phyloP scores from a whole-genome alignment of 1,139 yeast genomes.

The Lodderomyces parapsilosis region DNA sequence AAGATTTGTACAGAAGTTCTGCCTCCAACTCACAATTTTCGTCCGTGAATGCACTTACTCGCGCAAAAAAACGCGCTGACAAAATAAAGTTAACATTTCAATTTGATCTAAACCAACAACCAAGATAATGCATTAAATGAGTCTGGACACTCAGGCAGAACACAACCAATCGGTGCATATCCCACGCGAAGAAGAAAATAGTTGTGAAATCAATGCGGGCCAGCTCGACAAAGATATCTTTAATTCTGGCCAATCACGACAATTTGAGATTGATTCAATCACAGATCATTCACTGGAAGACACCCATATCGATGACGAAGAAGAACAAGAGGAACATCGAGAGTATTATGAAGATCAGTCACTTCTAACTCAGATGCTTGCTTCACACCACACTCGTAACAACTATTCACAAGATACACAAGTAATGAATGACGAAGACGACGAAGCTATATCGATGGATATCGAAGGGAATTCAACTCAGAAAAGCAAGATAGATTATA shows the following conservation, averaged over 20 bases:
- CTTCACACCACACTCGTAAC: background rate
- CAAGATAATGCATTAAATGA: background rate
- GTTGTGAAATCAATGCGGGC: background rate
- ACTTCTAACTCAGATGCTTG: background rate
- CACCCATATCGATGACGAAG: background rate
- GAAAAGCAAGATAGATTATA: background rate
- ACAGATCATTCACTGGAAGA: background rate
- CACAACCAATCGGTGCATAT: background rate
- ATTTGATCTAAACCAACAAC: background rate
- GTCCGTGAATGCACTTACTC: too few species aligned
- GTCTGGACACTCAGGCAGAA: background rate
- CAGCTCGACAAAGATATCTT: background rate
- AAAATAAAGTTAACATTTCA: too few species aligned
- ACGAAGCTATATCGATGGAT: background rate
- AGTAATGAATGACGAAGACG: background rate
- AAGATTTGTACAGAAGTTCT: too few species aligned
- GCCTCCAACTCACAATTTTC: too few species aligned
- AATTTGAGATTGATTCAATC: background rate
- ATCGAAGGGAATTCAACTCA: conserved; percentile 2
- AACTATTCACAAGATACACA: conserved; percentile 2
- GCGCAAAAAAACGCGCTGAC: background rate
- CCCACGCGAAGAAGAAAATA: background rate
- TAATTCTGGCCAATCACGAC: background rate
- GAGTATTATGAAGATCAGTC: background rate
- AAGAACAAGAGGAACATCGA: background rate